A percentile compares a stretch with the other conserved stretches of the same genome.
Conservation (phyloP, 192 early-diverging fungal genomes). For the Backusella circina region DNA sequence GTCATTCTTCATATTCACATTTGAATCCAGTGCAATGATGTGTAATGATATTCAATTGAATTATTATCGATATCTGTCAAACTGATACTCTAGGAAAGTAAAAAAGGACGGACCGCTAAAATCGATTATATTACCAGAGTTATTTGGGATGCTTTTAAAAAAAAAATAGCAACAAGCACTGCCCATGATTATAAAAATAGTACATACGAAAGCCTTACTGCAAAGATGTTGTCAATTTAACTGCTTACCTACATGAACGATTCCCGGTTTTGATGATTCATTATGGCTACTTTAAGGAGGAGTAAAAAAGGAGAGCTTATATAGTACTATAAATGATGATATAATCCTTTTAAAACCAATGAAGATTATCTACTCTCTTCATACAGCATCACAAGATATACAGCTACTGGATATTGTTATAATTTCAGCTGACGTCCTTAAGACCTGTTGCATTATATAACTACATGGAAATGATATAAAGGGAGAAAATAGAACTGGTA, state of each 20-base stretch:
- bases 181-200: neutral
- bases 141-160: too few relatives aligned
- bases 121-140: neutral
- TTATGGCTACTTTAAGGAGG: neutral
- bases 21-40: too few relatives aligned
- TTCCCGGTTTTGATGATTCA: neutral
- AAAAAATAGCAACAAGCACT: too few relatives aligned
- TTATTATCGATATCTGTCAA: neutral
- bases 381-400: neutral
- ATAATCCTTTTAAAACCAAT: neutral
- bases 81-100: neutral
- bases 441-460: too few relatives aligned
- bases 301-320: neutral
- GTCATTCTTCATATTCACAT: too few relatives aligned
- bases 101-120: neutral
- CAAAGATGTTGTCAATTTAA: neutral
- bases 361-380: neutral
- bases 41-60: neutral
- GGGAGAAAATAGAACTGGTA: too few relatives aligned
- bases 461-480: too few relatives aligned
- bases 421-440: neutral
- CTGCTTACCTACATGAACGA: neutral
- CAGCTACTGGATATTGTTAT: neutral
- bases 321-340: neutral
- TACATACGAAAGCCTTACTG: neutral